Conservation (phyloP, 768 basidiomycete genomes). For the Suillus alpinus region DNA sequence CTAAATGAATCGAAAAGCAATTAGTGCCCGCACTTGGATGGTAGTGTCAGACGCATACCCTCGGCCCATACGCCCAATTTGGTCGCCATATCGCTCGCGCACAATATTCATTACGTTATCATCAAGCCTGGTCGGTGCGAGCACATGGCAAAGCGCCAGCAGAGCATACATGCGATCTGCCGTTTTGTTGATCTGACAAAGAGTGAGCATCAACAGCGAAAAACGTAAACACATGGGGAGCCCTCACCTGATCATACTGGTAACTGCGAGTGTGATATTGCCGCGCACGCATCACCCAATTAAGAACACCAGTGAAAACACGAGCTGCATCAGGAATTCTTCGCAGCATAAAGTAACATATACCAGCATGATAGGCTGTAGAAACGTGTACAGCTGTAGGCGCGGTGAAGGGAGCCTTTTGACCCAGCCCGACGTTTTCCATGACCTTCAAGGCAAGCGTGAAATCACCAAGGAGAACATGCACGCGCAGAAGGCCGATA, state of each 20-base stretch:
- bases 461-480: conserved; percentile 93
- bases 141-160: conserved; percentile 88
- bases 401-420: conserved; percentile 90
- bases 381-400: conserved; percentile 97
- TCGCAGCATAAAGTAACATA: conserved; percentile 94
- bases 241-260: conserved; percentile 86
- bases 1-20: conserved; percentile 28
- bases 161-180: conserved; percentile 98
- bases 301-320: conserved; percentile 87
- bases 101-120: conserved; percentile 93
- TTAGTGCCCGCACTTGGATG: neutral
- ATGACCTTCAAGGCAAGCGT: conserved; percentile 92
- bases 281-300: conserved; percentile 94
- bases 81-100: conserved; percentile 93
- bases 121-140: conserved; percentile 90
- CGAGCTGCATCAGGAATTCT: conserved; percentile 96
- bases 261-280: conserved; percentile 96
- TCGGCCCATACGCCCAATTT: conserved; percentile 79
- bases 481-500: conserved; percentile 92
- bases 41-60: conserved; percentile 51
- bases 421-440: conserved; percentile 90
- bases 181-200: conserved; percentile 87
- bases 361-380: conserved; percentile 93
- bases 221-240: neutral
- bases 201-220: neutral